Evolutionary conservation across 768 basidiomycete species (phyloP), one percentile per base, ranked within the genome.

Genomic region (Boletus tylopilopsis): DNA sequence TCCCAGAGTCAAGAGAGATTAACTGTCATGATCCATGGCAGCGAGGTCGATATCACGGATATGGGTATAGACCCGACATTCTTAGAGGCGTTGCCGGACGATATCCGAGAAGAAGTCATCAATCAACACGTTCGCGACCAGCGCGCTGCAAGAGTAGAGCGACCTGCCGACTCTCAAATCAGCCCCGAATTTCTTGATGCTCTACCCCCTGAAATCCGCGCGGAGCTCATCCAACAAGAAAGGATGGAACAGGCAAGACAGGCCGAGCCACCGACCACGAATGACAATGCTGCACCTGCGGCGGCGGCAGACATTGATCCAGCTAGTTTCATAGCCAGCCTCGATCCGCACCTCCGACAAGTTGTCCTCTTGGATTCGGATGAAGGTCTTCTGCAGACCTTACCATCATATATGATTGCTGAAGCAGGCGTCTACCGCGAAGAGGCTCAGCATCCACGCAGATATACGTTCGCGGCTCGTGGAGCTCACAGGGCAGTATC

Each of bases 1-100:
- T 69, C 78, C 27, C 66, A 70, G 19, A 59, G 62, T n/a, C 63
- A 73, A 32, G 76, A 83, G 55, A 83, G 96, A 30, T 77, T 95
- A 23, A 92, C 90, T 1, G 87, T 99, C 61, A 78, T 82, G 71
- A 91, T 99, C 45, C 90, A 94, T 67, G 96, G 96, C 44, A 90
- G 82, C 55, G 76, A 85, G 7, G 91, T 98, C 23, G 96, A 99
- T 64, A 99, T 99, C 64, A 99, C 96, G 3, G 94, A 98, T 60
- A 95, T 94, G 32, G 96, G 96, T 5, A 97, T 99, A 62, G 96
- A 99, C 65, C 92, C 94, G 2, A 94, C 92, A 6, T 99, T 99
- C 79, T 74, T 99, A 49, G 94, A 97, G 70, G 96, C 96, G 22
- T 72, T 99, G 9, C 96, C 96, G 0, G 96, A 99, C 63, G 95